phyloP scores from a whole-genome alignment of 2,329 filamentous ascomycete species.

The Cucurbitaria berberidis region DNA sequence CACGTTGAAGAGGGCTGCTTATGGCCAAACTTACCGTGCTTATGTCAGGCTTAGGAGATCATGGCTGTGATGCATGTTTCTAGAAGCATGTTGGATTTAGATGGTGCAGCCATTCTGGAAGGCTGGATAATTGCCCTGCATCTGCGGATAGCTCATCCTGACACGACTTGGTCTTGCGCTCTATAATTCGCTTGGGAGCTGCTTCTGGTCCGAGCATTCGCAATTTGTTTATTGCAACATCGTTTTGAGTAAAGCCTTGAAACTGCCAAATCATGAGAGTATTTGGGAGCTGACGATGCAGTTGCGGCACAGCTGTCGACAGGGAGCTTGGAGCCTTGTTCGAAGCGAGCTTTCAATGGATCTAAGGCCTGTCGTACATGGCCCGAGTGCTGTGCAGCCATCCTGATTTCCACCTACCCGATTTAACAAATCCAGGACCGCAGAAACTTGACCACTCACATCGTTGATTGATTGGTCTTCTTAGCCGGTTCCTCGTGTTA shows the following conservation, averaged over 20 bases:
- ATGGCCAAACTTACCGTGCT: too few species aligned
- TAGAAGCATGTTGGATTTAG: conserved; percentile 1
- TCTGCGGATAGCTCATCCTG: conserved; percentile 2
- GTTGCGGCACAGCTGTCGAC: conserved; percentile 1
- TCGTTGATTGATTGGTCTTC: not conserved
- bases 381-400: not conserved
- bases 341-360: too few species aligned
- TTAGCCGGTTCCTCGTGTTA: conserved; percentile 1
- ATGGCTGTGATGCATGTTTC: not conserved
- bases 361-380: not conserved
- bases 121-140: conserved; percentile 13
- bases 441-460: not conserved
- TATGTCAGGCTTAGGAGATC: not conserved
- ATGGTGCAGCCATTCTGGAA: not conserved
- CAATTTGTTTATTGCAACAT: conserved; percentile 8
- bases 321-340: not conserved
- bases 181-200: conserved; percentile 8
- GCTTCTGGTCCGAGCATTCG: conserved; percentile 1
- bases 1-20: too few species aligned
- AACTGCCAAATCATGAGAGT: conserved; percentile 1
- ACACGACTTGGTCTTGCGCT: conserved; percentile 1
- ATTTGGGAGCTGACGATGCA: not conserved
- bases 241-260: not conserved
- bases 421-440: too few species aligned
- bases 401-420: too few species aligned